phyloP scores from a whole-genome alignment of 169 alveolate species.

The Amoebophrya sp. region DNA sequence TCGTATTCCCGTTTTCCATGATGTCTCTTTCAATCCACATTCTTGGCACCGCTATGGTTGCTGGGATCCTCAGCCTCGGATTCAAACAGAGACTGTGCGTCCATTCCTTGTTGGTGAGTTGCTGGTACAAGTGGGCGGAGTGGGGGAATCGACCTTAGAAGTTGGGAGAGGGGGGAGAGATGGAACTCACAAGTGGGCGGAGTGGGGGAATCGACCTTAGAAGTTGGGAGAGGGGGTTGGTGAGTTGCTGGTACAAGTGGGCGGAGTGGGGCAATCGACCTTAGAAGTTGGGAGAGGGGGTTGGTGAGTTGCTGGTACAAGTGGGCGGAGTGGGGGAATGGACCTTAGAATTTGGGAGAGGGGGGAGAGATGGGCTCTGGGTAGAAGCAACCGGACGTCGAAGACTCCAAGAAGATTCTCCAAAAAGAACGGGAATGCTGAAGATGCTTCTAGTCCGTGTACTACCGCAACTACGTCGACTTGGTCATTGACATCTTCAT shows the following conservation, averaged over 20 bases:
- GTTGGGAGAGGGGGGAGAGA: no score
- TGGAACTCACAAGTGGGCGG: neutral
- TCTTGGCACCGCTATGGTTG: neutral
- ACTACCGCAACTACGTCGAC: no score
- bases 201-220: conserved; percentile 5
- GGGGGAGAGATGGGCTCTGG: no score
- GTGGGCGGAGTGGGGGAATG: conserved; percentile 12
- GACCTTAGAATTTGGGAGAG: no score
- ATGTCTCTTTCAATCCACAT: neutral
- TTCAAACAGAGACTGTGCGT: neutral
- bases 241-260: neutral
- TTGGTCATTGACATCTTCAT: no score
- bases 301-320: neutral
- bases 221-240: no score
- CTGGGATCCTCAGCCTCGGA: neutral
- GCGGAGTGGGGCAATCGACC: conserved; percentile 8
- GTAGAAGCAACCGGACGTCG: no score
- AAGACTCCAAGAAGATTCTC: no score
- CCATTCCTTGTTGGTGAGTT: neutral
- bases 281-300: no score
- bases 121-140: neutral
- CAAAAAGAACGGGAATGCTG: no score
- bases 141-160: neutral
- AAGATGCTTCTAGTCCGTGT: no score
- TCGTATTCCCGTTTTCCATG: no score